Conservation (phyloP, 2,329 filamentous ascomycete genomes). For the Leptographium radiaticola region DNA sequence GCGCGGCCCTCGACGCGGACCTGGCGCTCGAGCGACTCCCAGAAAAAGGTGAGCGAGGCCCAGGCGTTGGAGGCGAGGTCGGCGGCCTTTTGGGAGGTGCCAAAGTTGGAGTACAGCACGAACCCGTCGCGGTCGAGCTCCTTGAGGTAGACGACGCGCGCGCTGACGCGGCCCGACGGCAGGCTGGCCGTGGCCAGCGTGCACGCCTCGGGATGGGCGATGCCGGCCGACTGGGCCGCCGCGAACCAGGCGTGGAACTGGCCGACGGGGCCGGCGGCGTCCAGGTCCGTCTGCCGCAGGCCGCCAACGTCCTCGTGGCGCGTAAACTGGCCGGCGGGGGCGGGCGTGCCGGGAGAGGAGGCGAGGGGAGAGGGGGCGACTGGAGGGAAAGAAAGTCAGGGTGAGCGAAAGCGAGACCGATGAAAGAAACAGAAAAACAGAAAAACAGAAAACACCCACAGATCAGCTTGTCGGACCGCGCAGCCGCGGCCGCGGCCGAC, state of each 20-base stretch:
- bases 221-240: constrained; percentile 41
- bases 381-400: too few species aligned
- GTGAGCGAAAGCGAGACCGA: background rate
- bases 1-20: constrained; percentile 74
- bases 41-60: constrained; percentile 81
- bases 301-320: constrained; percentile 33
- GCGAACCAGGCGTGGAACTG: constrained; percentile 91
- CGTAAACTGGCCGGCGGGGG: constrained; percentile 66
- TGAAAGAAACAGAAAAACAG: background rate
- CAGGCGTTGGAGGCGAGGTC: constrained; percentile 59
- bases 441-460: background rate
- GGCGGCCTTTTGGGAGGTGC: constrained; percentile 53
- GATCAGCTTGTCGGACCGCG: background rate
- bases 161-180: constrained; percentile 71
- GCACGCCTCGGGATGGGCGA: constrained; percentile 76
- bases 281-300: constrained; percentile 49
- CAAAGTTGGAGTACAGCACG: constrained; percentile 90
- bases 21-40: constrained; percentile 76
- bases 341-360: constrained; percentile 8
- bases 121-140: constrained; percentile 76
- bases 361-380: constrained; percentile 11
- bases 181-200: constrained; percentile 74
- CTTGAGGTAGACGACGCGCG: constrained; percentile 87
- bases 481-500: background rate
- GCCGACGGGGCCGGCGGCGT: constrained; percentile 49